Evolutionary conservation across 192 early-diverging fungal species (phyloP).

Genomic region (Backusella circina): DNA sequence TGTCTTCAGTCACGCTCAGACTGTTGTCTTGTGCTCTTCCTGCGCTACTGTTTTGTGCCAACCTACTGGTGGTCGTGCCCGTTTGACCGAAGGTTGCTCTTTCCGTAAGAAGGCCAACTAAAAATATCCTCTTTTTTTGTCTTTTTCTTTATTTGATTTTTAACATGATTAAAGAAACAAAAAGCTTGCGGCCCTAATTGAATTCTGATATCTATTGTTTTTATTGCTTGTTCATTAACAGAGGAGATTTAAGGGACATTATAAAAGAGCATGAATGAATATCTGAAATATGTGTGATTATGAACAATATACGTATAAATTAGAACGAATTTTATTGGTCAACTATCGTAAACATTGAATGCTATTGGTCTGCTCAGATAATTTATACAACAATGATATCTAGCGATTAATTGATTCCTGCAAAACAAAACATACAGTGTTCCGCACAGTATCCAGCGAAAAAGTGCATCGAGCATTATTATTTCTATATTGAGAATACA

Average conservation of each 20-base stretch:
- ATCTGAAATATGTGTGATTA: not conserved
- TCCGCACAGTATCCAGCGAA: not conserved
- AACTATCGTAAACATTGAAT: not conserved
- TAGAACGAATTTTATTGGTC: not conserved
- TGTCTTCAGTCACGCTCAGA: constrained; percentile 99
- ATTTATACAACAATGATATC: not conserved
- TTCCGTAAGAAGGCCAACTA: constrained; percentile 34
- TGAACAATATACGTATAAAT: not conserved
- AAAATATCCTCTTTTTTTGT: constrained; percentile 6
- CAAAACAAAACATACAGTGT: not conserved
- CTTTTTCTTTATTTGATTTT: not conserved
- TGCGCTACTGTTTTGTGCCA: constrained; percentile 98
- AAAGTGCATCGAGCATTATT: not conserved
- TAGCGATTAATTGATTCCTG: not conserved
- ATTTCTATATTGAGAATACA: not conserved
- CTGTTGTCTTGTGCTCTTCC: constrained; percentile 93
- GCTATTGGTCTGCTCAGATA: not conserved
- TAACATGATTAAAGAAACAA: not conserved
- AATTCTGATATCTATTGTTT: not conserved
- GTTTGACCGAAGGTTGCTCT: constrained; percentile 85
- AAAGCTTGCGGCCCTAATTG: not conserved
- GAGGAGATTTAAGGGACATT: not conserved
- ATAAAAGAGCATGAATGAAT: not conserved
- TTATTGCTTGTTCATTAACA: not conserved
- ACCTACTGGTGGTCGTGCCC: constrained; percentile 98